Percentiles rank a stretch among this genome's conserved stretches.
Evolutionary conservation across 148 eudicot species (phyloP).

Genomic region (Cornus kousa): DNA sequence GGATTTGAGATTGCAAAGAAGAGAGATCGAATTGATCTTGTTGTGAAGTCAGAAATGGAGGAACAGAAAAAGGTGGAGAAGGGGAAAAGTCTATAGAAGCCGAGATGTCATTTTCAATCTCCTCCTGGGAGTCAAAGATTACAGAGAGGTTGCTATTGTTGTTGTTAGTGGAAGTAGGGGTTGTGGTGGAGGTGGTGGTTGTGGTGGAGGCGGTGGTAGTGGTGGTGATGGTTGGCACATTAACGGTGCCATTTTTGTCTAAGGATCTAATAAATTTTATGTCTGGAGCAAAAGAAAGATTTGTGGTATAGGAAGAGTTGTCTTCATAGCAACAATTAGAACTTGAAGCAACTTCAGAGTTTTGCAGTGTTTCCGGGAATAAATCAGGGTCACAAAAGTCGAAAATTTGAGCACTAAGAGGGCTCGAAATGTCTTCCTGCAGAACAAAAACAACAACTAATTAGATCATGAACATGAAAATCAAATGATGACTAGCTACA

Average conservation of each 20-base stretch:
- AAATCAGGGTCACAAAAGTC: conserved; percentile 66
- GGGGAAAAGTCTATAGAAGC: conserved; percentile 64
- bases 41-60: conserved; percentile 27
- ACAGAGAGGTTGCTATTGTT: conserved; percentile 35
- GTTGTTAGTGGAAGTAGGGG: not conserved
- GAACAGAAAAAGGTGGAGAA: conserved; percentile 33
- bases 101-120: conserved; percentile 52
- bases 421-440: conserved; percentile 77
- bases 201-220: not conserved
- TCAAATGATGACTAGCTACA: not conserved
- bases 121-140: conserved; percentile 52
- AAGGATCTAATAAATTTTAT: conserved; percentile 17
- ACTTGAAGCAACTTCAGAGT: conserved; percentile 61
- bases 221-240: not conserved
- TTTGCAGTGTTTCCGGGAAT: conserved; percentile 56
- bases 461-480: not conserved
- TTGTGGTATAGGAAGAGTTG: conserved; percentile 44
- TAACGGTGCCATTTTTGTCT: not conserved
- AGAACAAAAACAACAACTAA: conserved; percentile 6
- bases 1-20: conserved; percentile 30
- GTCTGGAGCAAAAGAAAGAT: conserved; percentile 32
- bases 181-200: conserved; percentile 7
- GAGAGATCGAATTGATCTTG: conserved; percentile 42
- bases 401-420: conserved; percentile 51
- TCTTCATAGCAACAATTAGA: conserved; percentile 66